A percentile compares a stretch with the other conserved stretches of the same genome.
phyloP scores from a whole-genome alignment of 2,329 filamentous ascomycete genomes.

The Aureobasidium vineae region DNA sequence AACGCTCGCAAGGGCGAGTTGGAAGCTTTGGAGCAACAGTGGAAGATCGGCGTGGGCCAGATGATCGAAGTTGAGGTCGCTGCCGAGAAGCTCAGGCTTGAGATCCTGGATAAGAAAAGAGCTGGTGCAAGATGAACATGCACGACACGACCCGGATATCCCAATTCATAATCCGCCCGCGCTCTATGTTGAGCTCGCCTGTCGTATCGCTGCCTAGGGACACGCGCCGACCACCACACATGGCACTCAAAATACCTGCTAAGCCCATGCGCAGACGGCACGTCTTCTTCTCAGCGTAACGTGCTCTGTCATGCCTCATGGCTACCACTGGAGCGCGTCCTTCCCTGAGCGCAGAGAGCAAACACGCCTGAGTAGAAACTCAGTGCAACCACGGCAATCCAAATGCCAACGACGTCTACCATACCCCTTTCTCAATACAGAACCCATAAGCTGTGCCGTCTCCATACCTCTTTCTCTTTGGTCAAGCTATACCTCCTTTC shows the following conservation, averaged over 20 bases:
- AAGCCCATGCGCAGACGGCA: not conserved
- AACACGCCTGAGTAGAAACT: not conserved
- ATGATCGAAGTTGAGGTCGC: constrained; percentile 87
- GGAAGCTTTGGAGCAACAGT: constrained; percentile 68
- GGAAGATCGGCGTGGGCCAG: constrained; percentile 73
- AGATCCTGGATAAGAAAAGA: constrained; percentile 65
- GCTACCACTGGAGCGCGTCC: not conserved
- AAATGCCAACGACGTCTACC: not conserved
- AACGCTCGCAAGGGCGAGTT: constrained; percentile 71
- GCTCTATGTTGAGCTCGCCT: too few relatives aligned
- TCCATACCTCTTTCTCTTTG: not conserved
- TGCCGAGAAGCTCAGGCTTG: constrained; percentile 65
- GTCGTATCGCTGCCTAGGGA: too few relatives aligned
- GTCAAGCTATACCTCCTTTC: not conserved
- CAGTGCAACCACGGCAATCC: not conserved
- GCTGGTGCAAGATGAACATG: constrained; percentile 35
- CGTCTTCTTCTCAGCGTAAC: too few relatives aligned
- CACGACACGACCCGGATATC: too few relatives aligned
- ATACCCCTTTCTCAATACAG: not conserved
- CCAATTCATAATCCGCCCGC: too few relatives aligned
- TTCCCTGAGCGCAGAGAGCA: not conserved
- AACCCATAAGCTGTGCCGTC: not conserved
- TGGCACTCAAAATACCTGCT: not conserved
- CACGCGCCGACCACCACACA: not conserved
- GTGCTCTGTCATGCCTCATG: not conserved